phyloP scores from a whole-genome alignment of 2,329 filamentous ascomycete genomes.

The Venturia pyrina region DNA sequence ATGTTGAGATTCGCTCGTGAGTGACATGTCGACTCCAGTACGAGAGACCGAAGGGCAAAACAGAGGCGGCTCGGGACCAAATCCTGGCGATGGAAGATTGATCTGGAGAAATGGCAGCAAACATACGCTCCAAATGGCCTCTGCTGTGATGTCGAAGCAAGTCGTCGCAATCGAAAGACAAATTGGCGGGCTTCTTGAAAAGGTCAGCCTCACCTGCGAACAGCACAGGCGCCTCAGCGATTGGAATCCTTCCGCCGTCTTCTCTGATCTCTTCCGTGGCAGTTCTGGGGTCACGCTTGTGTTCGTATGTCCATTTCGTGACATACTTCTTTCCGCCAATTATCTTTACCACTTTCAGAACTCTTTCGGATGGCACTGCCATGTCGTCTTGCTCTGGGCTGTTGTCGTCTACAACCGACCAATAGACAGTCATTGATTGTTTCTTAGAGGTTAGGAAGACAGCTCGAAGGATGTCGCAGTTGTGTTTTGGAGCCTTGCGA shows the following conservation, averaged over 20 bases:
- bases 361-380: background rate
- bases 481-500: constrained; percentile 7
- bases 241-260: background rate
- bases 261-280: background rate
- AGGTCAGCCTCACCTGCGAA: background rate
- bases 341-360: background rate
- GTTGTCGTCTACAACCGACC: constrained; percentile 19
- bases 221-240: background rate
- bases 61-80: background rate
- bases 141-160: background rate
- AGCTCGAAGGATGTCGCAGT: constrained; percentile 1
- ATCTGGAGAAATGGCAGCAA: background rate
- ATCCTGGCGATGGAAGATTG: background rate
- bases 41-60: background rate
- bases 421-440: background rate
- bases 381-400: constrained; percentile 18
- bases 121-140: background rate
- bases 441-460: background rate
- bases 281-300: constrained; percentile 1
- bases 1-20: constrained; percentile 5
- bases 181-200: background rate
- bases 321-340: background rate
- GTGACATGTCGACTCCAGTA: constrained; percentile 5
- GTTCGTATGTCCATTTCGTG: constrained; percentile 4
- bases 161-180: constrained; percentile 5